Evolutionary conservation across 768 basidiomycete genomes (phyloP), one percentile per base, ranked within the genome.

Genomic region (Mycena metata): DNA sequence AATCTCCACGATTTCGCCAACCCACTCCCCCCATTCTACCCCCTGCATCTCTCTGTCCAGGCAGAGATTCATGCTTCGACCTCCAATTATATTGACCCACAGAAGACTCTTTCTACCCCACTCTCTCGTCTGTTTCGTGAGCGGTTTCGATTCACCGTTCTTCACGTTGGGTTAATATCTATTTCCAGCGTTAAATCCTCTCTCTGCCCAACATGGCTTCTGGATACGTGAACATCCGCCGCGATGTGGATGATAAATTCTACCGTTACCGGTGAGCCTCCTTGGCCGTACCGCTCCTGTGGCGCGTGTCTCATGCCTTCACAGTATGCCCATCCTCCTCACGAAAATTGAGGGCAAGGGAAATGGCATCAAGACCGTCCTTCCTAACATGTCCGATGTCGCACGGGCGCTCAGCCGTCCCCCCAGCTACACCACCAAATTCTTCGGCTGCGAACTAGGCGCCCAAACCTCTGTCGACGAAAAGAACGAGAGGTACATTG

Each of bases 331-430:
- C 63, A 79, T 96, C 66, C 89, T 99, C 69, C 87, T 89, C 71
- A 97, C 93, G 70, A 99, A 99, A 85, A 96, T 99, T 41, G 98
- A 99, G 83, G 98, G 98, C 75, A 96, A 96, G 81, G 98, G 98
- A 68, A 99, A 99, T 79, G 98, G 98, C 75, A 99, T 99, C 83
- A 99, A 99, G 85, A 99, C 98, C 51, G 96, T 99, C 77, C 83
- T 98, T 60, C 96, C 96, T 21, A 99, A 99, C 83, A 98, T 99
- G 96, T 89, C 95, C 67, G 98, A 99, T 80, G 92, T 99, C 72
- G 95, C 97, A 54, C 92, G 95, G 71, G 96, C 98, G 50, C 89
- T 99, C 72, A 94, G 91, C 76, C 92, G 98, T 66, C 97, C 97
- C 67, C 93, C 98, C 30, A 89, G 96, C 47, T 98, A 99, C 79